Percentiles rank a stretch among this genome's conserved stretches.
Evolutionary conservation across 805 yeast genomes (phyloP).

Genomic region (Cephaloascus fragrans): DNA sequence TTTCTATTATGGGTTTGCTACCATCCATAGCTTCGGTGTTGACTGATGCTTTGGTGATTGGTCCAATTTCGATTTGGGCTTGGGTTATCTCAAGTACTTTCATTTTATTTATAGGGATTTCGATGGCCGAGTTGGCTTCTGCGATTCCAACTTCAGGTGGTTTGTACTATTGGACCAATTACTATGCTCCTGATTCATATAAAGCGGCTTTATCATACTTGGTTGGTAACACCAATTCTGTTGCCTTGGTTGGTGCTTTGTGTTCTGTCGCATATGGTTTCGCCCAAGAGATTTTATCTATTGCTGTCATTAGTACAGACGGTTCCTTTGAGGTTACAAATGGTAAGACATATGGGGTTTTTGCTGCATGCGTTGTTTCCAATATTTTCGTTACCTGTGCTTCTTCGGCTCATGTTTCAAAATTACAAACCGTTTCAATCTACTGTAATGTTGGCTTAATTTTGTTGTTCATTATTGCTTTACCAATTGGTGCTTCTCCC

Average conservation of each 20-base stretch:
- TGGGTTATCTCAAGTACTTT: slow-evolving; percentile 18
- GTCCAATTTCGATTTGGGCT: slow-evolving; percentile 22
- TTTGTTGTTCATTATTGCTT: slow-evolving; percentile 15
- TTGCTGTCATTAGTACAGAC: slow-evolving; percentile 17
- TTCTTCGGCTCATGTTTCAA: slow-evolving; percentile 14
- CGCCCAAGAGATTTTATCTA: slow-evolving; percentile 16
- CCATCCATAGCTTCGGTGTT: slow-evolving; percentile 18
- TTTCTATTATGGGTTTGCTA: slow-evolving; percentile 22
- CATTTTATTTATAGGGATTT: slow-evolving; percentile 16
- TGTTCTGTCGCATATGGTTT: slow-evolving; percentile 22
- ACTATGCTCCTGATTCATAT: not conserved
- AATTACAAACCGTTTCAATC: slow-evolving; percentile 17
- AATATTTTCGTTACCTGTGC: slow-evolving; percentile 15
- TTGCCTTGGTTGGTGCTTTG: slow-evolving; percentile 20
- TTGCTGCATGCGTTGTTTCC: slow-evolving; percentile 16
- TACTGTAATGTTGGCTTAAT: slow-evolving; percentile 14
- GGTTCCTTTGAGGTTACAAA: slow-evolving; percentile 18
- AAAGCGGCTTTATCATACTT: slow-evolving; percentile 9
- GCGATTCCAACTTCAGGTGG: slow-evolving; percentile 22
- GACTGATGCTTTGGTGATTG: slow-evolving; percentile 15
- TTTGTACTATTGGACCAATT: slow-evolving; percentile 11
- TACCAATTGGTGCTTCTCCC: slow-evolving; percentile 18
- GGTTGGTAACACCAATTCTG: slow-evolving; percentile 18
- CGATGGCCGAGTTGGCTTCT: slow-evolving; percentile 17
- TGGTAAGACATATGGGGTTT: slow-evolving; percentile 19